Evolutionary conservation across 1,139 yeast species (phyloP).

Genomic region (Chernovozyma aurita): DNA sequence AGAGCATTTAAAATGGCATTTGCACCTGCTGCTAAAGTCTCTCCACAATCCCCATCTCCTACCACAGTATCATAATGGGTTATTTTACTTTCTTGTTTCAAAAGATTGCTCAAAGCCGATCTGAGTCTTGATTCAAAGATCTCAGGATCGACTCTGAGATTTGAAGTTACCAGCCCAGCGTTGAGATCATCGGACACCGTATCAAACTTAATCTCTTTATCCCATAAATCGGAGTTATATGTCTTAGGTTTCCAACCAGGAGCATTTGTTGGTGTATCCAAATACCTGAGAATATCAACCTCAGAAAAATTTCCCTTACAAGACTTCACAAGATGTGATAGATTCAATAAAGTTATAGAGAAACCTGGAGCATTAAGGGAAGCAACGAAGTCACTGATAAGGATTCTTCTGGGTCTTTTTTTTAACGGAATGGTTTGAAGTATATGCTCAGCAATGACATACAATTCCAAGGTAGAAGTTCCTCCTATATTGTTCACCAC

Average conservation of each 20-base stretch:
- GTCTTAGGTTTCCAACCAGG: constrained; percentile 71
- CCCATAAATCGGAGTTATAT: constrained; percentile 24
- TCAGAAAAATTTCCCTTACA: constrained; percentile 18
- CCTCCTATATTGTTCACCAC: constrained; percentile 83
- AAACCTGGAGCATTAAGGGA: constrained; percentile 91
- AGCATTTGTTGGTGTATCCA: constrained; percentile 71
- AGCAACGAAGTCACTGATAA: constrained; percentile 75
- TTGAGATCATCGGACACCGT: too few relatives aligned
- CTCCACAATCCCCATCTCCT: constrained; percentile 98
- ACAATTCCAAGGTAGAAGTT: constrained; percentile 70
- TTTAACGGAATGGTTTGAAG: constrained; percentile 44
- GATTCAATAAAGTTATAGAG: constrained; percentile 71
- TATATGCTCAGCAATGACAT: constrained; percentile 55
- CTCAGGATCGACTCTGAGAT: constrained; percentile 38
- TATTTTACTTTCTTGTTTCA: constrained; percentile 67
- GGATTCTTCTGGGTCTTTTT: constrained; percentile 62
- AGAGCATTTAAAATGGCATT: constrained; percentile 60
- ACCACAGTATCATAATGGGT: constrained; percentile 84
- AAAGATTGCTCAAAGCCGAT: constrained; percentile 48
- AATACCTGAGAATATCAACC: constrained; percentile 37
- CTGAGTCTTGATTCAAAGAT: constrained; percentile 35
- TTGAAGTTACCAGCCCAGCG: constrained; percentile 24
- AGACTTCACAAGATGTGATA: too few relatives aligned
- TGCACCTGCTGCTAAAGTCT: constrained; percentile 80
- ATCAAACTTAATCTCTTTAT: neutral